Evolutionary conservation across 768 basidiomycete species (phyloP), one percentile per base, ranked within the genome.

Genomic region (Collybia mongolica): DNA sequence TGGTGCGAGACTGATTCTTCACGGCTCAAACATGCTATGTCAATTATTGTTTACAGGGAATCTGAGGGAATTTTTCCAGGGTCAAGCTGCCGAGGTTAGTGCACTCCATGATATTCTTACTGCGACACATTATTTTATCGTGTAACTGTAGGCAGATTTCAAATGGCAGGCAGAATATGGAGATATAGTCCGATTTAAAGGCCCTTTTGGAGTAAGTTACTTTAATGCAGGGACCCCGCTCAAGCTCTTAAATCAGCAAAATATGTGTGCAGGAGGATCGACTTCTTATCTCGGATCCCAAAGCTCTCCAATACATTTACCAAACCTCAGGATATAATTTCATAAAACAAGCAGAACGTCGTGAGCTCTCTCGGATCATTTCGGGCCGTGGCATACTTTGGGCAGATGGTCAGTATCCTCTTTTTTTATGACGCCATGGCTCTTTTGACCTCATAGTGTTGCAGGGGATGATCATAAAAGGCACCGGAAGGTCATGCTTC

Each of bases 211-310:
- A 11, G 72, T 73, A 56, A 46, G 69, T 52, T 19, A 49, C 46
- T 44, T 7, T n/a, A n/a, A 17, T 18, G 12, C 37, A 26, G 24
- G 24, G 24, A 39, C 6, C 19, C 24, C 41, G 12, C 24, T 53
- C n/a, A 41, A 14, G 56, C 37, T 18, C 40, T 39, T 32, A 46
- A 29, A 48, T 39, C 39, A 23, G 3, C 18, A 39, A 4, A 7
- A 26, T 7, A 44, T 29, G 37, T 32, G 28, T 35, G 14, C 46
- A 77, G 78, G 71, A 70, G 54, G 71, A 79, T 48, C 65, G 71
- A 22, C 71, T 80, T 15, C 57, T 78, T 28, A 55, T 80, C 3
- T 63, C 74, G 5, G 79, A 81, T 58, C 71, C 76, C 4, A 80
- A 81, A 54, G 77, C 76, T 2, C 63, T 75, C 24, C 71, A 74